Conservation (phyloP, 1,284 basidiomycete species). For the Leccinum pachyderme region DNA sequence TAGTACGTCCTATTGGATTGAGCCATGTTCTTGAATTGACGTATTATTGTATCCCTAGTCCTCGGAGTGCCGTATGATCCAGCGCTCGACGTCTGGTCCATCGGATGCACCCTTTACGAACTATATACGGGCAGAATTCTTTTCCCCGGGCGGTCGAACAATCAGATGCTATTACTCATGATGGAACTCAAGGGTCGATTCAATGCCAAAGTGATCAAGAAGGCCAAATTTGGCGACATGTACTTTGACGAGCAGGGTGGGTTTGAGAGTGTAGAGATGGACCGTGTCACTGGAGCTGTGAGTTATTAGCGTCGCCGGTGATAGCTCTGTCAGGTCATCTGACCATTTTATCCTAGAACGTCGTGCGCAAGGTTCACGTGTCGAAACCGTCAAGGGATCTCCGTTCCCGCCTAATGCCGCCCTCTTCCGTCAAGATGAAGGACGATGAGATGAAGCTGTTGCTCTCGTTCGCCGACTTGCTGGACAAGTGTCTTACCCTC, state of each 20-base stretch:
- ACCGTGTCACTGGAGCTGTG: conserved; percentile 80
- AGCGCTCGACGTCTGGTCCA: conserved; percentile 94
- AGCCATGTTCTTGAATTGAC: conserved; percentile 16
- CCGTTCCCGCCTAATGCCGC: conserved; percentile 78
- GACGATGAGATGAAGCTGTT: conserved; percentile 88
- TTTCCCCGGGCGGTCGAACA: conserved; percentile 95
- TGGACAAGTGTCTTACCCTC: conserved; percentile 90
- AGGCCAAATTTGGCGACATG: conserved; percentile 85
- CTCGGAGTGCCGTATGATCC: conserved; percentile 94
- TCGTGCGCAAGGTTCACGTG: conserved; percentile 78
- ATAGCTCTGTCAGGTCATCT: conserved; percentile 14
- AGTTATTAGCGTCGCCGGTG: conserved; percentile 9
- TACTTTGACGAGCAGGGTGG: conserved; percentile 93
- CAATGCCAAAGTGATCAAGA: conserved; percentile 92
- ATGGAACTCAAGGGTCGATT: conserved; percentile 97
- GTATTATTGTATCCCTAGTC: conserved; percentile 49
- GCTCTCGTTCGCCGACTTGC: conserved; percentile 83
- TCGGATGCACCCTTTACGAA: conserved; percentile 97
- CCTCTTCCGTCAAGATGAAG: conserved; percentile 72
- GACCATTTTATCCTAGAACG: conserved; percentile 55
- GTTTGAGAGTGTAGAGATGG: conserved; percentile 79
- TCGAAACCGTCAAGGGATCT: conserved; percentile 85
- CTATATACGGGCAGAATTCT: conserved; percentile 98
- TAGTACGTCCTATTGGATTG: conserved; percentile 56
- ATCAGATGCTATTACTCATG: conserved; percentile 96